Evolutionary conservation across 2,329 filamentous ascomycete genomes (phyloP).

Genomic region (Ceratocystis smalleyi): DNA sequence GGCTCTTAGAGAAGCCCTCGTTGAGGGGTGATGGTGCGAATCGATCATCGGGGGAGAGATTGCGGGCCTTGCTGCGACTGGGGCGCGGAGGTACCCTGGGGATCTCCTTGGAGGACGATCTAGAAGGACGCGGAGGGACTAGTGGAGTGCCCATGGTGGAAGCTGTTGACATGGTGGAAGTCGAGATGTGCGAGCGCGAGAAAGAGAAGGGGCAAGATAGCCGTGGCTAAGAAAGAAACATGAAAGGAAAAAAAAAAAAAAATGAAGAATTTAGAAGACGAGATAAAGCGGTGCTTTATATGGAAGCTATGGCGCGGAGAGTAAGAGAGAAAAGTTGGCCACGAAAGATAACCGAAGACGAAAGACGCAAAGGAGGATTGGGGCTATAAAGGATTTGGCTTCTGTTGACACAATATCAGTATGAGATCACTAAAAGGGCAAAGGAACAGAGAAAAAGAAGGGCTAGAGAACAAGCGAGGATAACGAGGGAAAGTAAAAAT

Average conservation of each 20-base stretch:
- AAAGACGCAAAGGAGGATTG: neutral
- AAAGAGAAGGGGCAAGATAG: slow-evolving; percentile 17
- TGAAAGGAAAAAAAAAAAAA: slow-evolving; percentile 4
- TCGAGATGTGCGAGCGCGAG: slow-evolving; percentile 16
- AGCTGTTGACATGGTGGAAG: slow-evolving; percentile 30
- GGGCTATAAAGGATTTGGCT: neutral
- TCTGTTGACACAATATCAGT: neutral
- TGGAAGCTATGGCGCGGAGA: neutral
- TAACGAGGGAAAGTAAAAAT: neutral
- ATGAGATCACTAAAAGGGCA: neutral
- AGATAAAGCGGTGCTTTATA: slow-evolving; percentile 1
- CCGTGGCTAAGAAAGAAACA: neutral
- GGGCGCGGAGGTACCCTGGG: slow-evolving; percentile 73
- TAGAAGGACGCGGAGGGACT: slow-evolving; percentile 42
- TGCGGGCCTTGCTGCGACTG: slow-evolving; percentile 52
- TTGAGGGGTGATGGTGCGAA: slow-evolving; percentile 80
- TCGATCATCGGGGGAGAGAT: slow-evolving; percentile 60
- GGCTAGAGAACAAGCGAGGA: neutral
- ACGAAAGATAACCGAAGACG: slow-evolving; percentile 6
- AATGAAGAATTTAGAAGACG: slow-evolving; percentile 15
- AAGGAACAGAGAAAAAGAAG: neutral
- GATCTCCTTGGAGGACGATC: slow-evolving; percentile 23
- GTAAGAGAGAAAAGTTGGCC: neutral
- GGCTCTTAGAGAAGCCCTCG: slow-evolving; percentile 43
- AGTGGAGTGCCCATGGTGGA: slow-evolving; percentile 36